Evolutionary conservation across 192 early-diverging fungal genomes (phyloP).

Genomic region (Piromyces sp.): DNA sequence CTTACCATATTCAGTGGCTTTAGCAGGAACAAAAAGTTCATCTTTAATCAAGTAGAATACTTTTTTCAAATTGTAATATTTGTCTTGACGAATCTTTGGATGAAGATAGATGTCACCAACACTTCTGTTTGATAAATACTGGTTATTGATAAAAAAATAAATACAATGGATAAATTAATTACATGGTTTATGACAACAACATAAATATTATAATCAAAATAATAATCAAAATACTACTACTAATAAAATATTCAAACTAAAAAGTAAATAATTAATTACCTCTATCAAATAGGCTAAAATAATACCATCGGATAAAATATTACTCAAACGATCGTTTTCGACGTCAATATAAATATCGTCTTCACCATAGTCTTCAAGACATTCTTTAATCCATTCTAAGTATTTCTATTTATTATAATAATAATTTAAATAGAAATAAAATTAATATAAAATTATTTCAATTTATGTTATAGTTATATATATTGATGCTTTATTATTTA

Average conservation of each 20-base stretch:
- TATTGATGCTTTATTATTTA: too few relatives aligned
- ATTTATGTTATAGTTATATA: too few relatives aligned
- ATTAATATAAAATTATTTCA: too few relatives aligned
- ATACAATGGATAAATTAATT: too few relatives aligned
- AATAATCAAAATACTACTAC: too few relatives aligned
- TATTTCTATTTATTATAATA: background rate
- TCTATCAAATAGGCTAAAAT: background rate
- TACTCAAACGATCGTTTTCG: background rate
- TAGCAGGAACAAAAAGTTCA: background rate
- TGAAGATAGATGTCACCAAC: background rate
- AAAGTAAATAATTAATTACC: too few relatives aligned
- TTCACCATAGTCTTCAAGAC: background rate
- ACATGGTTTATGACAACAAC: too few relatives aligned
- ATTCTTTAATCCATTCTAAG: background rate
- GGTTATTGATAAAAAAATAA: too few relatives aligned
- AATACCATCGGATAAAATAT: background rate
- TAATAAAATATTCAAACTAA: too few relatives aligned
- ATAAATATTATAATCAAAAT: too few relatives aligned
- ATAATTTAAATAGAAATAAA: too few relatives aligned
- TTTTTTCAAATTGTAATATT: background rate
- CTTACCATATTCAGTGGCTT: background rate
- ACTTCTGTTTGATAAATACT: background rate
- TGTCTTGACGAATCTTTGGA: background rate
- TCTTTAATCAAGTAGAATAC: background rate
- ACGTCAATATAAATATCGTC: background rate